Evolutionary conservation across 2,329 filamentous ascomycete genomes (phyloP).

Genomic region (Lachnellula cervina): DNA sequence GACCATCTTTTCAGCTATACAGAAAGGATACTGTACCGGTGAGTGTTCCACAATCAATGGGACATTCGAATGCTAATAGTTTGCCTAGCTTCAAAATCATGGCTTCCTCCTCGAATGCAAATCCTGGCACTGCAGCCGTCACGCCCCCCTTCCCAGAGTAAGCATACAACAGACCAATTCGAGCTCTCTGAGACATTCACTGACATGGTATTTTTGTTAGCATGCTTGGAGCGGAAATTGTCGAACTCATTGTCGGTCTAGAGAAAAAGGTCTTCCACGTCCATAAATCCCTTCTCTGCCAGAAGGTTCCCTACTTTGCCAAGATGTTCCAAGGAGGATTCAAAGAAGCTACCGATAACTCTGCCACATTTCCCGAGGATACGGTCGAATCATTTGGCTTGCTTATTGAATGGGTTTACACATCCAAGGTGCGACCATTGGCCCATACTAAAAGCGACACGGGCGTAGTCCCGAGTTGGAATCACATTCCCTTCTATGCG

Average conservation of each 20-base stretch:
- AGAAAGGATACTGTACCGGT: too few species aligned
- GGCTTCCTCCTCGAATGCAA: too few species aligned
- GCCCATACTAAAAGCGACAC: background rate
- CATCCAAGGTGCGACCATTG: background rate
- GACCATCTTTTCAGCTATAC: too few species aligned
- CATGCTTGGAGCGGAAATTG: conserved; percentile 1
- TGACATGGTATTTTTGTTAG: background rate
- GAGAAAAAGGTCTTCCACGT: conserved; percentile 1
- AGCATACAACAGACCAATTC: too few species aligned
- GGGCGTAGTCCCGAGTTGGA: background rate
- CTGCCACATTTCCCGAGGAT: conserved; percentile 12
- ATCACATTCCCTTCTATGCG: background rate
- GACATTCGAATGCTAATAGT: too few species aligned
- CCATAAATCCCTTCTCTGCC: conserved; percentile 9
- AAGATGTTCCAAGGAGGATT: conserved; percentile 15
- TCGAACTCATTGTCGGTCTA: conserved; percentile 5
- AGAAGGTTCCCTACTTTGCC: conserved; percentile 15
- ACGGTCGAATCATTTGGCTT: conserved; percentile 3
- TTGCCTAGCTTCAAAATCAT: too few species aligned
- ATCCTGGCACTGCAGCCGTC: too few species aligned
- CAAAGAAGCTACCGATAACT: background rate
- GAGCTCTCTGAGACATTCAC: too few species aligned
- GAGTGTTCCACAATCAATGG: too few species aligned
- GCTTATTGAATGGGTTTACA: conserved; percentile 12
- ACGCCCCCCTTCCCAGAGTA: too few species aligned